Percentiles rank a stretch among this genome's conserved stretches.
These are phyloP conservation scores for Metroxylon sagu DNA, from an alignment of 176 grass and related monocot species.

Conservation along the genomic window DNA sequence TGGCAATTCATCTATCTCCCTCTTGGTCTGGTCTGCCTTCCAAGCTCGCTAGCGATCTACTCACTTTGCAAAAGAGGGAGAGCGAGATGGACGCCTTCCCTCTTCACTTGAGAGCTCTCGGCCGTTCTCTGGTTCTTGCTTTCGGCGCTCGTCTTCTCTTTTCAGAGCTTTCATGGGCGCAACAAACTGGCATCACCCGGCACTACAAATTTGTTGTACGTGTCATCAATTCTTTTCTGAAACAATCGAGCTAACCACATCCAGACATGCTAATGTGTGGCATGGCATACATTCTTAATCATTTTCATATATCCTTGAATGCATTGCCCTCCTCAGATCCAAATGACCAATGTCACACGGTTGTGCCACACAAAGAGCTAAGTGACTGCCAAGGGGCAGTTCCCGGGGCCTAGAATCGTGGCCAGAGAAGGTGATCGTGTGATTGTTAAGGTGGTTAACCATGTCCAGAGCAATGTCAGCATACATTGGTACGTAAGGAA, in stretches of 20 bases:
- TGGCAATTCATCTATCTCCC: too few relatives aligned
- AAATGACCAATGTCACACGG: constrained; percentile 1
- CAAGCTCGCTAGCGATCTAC: too few relatives aligned
- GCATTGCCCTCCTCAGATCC: not conserved
- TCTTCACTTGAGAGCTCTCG: too few relatives aligned
- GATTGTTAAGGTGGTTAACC: constrained; percentile 11
- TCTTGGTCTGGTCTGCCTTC: too few relatives aligned
- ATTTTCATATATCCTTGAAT: too few relatives aligned
- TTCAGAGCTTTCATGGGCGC: not conserved
- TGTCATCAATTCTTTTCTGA: not conserved
- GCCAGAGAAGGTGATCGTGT: constrained; percentile 5
- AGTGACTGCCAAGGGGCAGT: constrained; percentile 19
- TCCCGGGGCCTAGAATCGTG: constrained; percentile 14
- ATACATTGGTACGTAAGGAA: constrained; percentile 7
- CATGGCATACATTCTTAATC: too few relatives aligned
- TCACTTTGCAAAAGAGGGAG: too few relatives aligned
- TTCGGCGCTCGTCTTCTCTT: not conserved
- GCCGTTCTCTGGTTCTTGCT: not conserved
- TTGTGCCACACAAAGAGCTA: constrained; percentile 11
- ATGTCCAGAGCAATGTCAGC: constrained; percentile 1
- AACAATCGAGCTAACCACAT: too few relatives aligned
- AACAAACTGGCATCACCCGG: not conserved
- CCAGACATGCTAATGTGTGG: too few relatives aligned
- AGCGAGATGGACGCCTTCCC: too few relatives aligned
- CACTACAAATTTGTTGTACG: constrained; percentile 14